A percentile compares a stretch with the other conserved stretches of the same genome.
Evolutionary conservation across 139 green algal species (phyloP).

Genomic region (Haematococcus sp.): DNA sequence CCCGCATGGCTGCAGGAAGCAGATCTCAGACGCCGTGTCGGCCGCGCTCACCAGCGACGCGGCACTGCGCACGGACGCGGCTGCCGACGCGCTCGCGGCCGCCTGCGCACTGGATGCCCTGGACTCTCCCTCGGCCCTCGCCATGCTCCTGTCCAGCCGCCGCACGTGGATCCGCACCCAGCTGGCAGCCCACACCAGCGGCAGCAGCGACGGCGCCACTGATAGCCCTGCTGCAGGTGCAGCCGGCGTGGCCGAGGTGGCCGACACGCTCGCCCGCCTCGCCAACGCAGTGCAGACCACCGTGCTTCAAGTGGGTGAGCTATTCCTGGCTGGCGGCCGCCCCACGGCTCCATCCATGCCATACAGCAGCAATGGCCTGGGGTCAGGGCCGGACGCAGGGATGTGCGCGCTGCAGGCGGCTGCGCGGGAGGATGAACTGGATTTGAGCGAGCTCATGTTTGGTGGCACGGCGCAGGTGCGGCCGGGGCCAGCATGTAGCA

Average conservation of each 20-base stretch:
- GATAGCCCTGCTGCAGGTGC: background rate
- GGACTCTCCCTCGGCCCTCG: constrained; percentile 37
- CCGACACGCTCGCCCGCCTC: constrained; percentile 26
- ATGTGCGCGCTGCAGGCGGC: constrained; percentile 43
- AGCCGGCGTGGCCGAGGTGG: background rate
- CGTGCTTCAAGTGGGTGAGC: constrained; percentile 65
- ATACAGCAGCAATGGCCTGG: constrained; percentile 1
- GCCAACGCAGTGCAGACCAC: constrained; percentile 49
- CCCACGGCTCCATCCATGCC: constrained; percentile 11
- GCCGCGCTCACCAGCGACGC: constrained; percentile 35
- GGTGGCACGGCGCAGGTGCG: constrained; percentile 13
- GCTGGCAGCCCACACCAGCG: constrained; percentile 9
- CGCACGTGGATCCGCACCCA: constrained; percentile 22
- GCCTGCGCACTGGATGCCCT: constrained; percentile 40
- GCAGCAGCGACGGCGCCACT: background rate
- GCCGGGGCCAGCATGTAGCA: too few relatives aligned
- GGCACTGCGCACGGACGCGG: constrained; percentile 21
- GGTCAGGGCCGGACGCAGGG: constrained; percentile 22
- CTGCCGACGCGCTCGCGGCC: constrained; percentile 56
- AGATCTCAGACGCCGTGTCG: constrained; percentile 55
- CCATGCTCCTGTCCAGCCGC: constrained; percentile 44
- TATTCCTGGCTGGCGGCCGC: constrained; percentile 61
- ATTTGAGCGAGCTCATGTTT: constrained; percentile 59
- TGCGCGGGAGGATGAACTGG: constrained; percentile 43
- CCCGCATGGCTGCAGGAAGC: too few relatives aligned